Conservation (phyloP, 1,284 basidiomycete genomes). For the Melanopsichium pennsylvanicum region DNA sequence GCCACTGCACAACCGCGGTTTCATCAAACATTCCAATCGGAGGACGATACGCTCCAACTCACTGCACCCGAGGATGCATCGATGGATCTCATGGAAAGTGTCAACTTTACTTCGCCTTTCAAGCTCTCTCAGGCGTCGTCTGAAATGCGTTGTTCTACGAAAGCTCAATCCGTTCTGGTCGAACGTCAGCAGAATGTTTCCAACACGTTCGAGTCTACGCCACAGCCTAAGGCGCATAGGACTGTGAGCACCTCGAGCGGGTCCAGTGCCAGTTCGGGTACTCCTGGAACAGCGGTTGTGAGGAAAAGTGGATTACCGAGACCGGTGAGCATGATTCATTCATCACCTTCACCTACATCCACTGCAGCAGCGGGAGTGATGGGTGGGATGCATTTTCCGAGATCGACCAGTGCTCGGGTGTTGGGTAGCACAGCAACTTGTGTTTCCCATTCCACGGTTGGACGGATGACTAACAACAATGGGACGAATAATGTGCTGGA, state of each 20-base stretch:
- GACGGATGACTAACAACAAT: no score
- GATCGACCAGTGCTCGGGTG: slow-evolving; percentile 9
- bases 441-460: no score
- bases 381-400: slow-evolving; percentile 7
- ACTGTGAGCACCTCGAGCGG: slow-evolving; percentile 25
- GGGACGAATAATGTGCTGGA: slow-evolving; percentile 13
- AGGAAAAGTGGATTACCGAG: slow-evolving; percentile 40
- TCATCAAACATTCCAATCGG: neutral
- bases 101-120: slow-evolving; percentile 47
- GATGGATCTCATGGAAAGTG: slow-evolving; percentile 54
- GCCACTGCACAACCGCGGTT: slow-evolving; percentile 21
- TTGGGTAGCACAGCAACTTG: no score
- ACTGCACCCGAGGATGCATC: slow-evolving; percentile 42
- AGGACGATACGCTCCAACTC: slow-evolving; percentile 53
- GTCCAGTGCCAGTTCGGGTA: slow-evolving; percentile 7
- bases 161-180: slow-evolving; percentile 13
- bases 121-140: slow-evolving; percentile 14
- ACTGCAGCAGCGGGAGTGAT: neutral
- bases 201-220: no score
- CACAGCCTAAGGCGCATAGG: slow-evolving; percentile 8
- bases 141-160: neutral
- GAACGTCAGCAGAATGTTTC: slow-evolving; percentile 25
- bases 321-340: slow-evolving; percentile 46
- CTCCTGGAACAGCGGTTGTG: slow-evolving; percentile 11
- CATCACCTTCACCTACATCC: slow-evolving; percentile 6